Conservation (phyloP, 352 stramenopile genomes). For the Pythium guiyangense region DNA sequence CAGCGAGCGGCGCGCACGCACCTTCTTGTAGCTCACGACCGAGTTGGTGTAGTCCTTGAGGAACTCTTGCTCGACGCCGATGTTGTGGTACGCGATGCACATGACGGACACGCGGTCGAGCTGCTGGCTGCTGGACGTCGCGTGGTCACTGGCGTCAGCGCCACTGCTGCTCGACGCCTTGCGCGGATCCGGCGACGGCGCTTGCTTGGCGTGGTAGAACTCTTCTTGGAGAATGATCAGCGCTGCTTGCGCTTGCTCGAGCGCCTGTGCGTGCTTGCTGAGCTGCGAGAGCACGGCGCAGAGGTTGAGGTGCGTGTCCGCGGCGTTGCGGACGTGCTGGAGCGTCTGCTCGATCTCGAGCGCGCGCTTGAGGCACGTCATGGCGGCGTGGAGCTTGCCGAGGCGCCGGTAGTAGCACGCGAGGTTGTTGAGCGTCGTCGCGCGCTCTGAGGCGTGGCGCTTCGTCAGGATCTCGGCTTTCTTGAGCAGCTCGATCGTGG, state of each 20-base stretch:
- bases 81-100: conserved; percentile 94
- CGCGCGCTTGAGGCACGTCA: conserved; percentile 89
- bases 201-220: conserved; percentile 41
- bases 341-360: conserved; percentile 83
- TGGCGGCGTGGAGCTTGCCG: conserved; percentile 85
- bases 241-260: conserved; percentile 86
- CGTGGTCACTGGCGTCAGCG: not conserved
- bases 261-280: conserved; percentile 74
- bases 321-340: conserved; percentile 69
- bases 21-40: conserved; percentile 88
- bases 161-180: not conserved
- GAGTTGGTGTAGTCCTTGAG: conserved; percentile 85
- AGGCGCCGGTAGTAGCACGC: conserved; percentile 90
- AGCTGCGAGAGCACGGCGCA: conserved; percentile 91
- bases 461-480: conserved; percentile 92
- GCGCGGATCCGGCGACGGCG: not conserved
- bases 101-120: conserved; percentile 89
- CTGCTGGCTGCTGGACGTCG: conserved; percentile 11
- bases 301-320: conserved; percentile 92
- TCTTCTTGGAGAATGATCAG: conserved; percentile 89
- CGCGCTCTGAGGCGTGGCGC: conserved; percentile 67
- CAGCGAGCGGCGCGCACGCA: not conserved
- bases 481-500: conserved; percentile 91
- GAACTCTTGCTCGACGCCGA: conserved; percentile 94
- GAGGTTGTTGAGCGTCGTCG: conserved; percentile 93